Conservation (phyloP, 441 rosid species). For the Lepidium campestre region DNA sequence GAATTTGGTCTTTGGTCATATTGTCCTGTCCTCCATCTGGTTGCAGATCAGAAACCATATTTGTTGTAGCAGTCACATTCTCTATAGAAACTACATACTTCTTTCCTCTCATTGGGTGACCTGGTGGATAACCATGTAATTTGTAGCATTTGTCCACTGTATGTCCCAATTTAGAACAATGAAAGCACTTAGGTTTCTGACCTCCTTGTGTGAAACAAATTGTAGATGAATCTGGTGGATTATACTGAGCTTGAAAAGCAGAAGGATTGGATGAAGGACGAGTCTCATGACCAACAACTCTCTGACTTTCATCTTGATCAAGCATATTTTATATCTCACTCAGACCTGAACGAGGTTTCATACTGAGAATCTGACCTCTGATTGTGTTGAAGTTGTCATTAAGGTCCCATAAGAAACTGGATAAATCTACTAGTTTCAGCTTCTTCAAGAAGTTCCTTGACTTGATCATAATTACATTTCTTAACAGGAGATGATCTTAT, state of each 20-base stretch:
- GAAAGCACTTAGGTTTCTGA: background rate
- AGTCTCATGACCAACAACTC: background rate
- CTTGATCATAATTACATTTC: background rate
- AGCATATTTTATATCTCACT: background rate
- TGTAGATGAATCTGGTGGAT: rapidly evolving
- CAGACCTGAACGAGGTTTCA: background rate
- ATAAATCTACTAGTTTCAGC: background rate
- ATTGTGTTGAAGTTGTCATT: background rate
- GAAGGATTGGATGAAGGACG: background rate
- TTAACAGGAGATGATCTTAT: rapidly evolving
- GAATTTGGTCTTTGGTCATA: background rate
- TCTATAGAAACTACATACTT: too few relatives aligned
- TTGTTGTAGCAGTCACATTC: too few relatives aligned
- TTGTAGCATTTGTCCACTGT: background rate
- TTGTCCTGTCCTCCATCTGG: background rate
- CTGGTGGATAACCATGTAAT: background rate
- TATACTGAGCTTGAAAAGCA: background rate
- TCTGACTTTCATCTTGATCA: background rate
- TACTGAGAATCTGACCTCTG: background rate
- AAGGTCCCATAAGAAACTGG: background rate
- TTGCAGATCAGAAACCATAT: too few relatives aligned
- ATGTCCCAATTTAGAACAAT: background rate
- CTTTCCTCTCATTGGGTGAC: too few relatives aligned
- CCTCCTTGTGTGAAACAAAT: background rate
- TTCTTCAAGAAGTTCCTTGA: background rate